Base-by-base conservation (phyloP, 805 yeast genomes). In the Lachancea kluyveri region DNA sequence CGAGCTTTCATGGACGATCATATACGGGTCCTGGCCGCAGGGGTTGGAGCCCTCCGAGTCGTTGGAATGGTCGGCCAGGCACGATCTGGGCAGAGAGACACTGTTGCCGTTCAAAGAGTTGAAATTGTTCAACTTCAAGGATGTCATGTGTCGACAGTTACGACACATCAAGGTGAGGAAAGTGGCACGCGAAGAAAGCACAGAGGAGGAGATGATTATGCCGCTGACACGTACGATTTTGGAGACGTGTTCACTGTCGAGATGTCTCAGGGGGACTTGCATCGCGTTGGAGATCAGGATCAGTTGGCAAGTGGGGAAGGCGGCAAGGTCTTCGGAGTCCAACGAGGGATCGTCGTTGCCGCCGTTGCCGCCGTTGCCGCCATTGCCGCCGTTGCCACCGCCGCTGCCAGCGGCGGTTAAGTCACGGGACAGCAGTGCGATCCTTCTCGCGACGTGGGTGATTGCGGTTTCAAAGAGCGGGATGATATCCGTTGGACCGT, bases 1-100 rank as follows among this genome's bases (percentile, higher is more conserved):
- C 2, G 96, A 86, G 52, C 85, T 83, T 55, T 92, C 97, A 60
- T 92, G 98, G 18, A 85, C 87, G 39, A 92, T 83, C 21, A 84
- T 73, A 50, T 87, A 92, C 3, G 99, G 98, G 47, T 90, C 95
- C 9, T 79, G 74, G 1, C 95, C 95, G 64, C 99, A 92, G 39
- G 62, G 48, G 24, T 56, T 46, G 10, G 65, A 35, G 22, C 45
- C 40, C 24, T 36, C 39, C 25, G 49, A 31, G 17, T 40, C 46
- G 30, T 47, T 39, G n/a, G 48, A 38, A 26, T 37, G 33, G 22
- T 49, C 46, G 6, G 63, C 55, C 26, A 52, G 35, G 35, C 63
- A 58, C 10, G 56, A 40, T 25, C 54, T 54, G 3, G 63, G 63
- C 27, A 58, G 45, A 6, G 49, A 31, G 6, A 53, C 52, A 9